These are phyloP conservation scores for Trypanosoma caninum DNA, from an alignment of 208 protist species.

Conservation along the genomic window DNA sequence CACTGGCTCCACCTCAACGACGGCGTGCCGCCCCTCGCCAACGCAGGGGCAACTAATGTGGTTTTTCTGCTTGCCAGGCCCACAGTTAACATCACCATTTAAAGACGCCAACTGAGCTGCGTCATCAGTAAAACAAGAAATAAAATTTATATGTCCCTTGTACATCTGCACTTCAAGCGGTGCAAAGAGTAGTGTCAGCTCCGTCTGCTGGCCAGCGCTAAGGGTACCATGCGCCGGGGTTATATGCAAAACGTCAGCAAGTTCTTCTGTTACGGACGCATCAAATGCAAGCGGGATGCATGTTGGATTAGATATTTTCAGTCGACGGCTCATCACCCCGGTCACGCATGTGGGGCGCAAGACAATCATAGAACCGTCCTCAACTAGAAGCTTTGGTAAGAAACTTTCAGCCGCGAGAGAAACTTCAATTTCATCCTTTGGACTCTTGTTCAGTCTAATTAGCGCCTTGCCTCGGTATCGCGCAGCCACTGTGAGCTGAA, in stretches of 20 bases:
- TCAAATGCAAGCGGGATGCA: slow-evolving; percentile 65
- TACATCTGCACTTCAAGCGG: slow-evolving; percentile 50
- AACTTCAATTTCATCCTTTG: slow-evolving; percentile 33
- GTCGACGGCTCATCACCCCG: slow-evolving; percentile 33
- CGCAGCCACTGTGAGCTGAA: slow-evolving; percentile 35
- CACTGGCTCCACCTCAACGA: slow-evolving; percentile 78
- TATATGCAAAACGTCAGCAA: slow-evolving; percentile 49
- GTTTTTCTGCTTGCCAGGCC: slow-evolving; percentile 20
- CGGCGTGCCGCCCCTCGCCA: slow-evolving; percentile 66
- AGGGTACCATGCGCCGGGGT: slow-evolving; percentile 63
- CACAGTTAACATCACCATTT: neutral
- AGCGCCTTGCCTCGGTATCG: slow-evolving; percentile 47
- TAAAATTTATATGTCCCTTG: slow-evolving; percentile 48
- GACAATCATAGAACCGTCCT: slow-evolving; percentile 35
- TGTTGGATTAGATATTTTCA: slow-evolving; percentile 76
- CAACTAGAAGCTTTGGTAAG: slow-evolving; percentile 29
- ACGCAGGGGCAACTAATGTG: slow-evolving; percentile 32
- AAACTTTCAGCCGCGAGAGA: slow-evolving; percentile 55
- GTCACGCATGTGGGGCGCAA: slow-evolving; percentile 81
- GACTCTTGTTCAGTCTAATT: slow-evolving; percentile 39
- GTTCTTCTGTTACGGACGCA: slow-evolving; percentile 37
- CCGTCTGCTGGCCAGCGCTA: slow-evolving; percentile 33
- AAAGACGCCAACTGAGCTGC: neutral
- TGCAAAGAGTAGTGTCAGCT: slow-evolving; percentile 51
- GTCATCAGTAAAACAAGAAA: slow-evolving; percentile 33